These are phyloP conservation scores for Lepidopterella palustris DNA, from an alignment of 495 filamentous ascomycete genomes.

Conservation along the genomic window DNA sequence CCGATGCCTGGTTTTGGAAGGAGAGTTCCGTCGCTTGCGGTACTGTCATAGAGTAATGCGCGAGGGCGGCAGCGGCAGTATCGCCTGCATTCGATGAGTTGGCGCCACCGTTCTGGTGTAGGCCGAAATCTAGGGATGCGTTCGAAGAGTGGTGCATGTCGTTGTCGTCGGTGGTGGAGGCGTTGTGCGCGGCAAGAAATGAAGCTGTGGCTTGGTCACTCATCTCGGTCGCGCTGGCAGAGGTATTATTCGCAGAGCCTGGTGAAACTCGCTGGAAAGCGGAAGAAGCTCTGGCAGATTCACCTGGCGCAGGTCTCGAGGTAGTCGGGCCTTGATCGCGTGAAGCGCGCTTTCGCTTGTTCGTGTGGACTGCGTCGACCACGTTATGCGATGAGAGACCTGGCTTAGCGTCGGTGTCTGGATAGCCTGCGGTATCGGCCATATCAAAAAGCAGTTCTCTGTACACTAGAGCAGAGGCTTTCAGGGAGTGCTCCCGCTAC, in stretches of 20 bases:
- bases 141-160: slow-evolving; percentile 28
- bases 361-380: slow-evolving; percentile 8
- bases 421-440: slow-evolving; percentile 30
- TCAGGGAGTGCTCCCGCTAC: slow-evolving; percentile 15
- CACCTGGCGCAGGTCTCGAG: slow-evolving; percentile 28
- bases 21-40: slow-evolving; percentile 65
- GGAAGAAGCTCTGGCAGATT: background rate
- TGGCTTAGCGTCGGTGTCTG: slow-evolving; percentile 20
- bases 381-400: slow-evolving; percentile 4
- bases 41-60: slow-evolving; percentile 62
- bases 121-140: slow-evolving; percentile 14
- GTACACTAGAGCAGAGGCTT: slow-evolving; percentile 6
- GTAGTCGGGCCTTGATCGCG: slow-evolving; percentile 26
- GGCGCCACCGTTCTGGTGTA: slow-evolving; percentile 30
- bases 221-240: slow-evolving; percentile 14
- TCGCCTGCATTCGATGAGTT: slow-evolving; percentile 37
- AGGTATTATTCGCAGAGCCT: background rate
- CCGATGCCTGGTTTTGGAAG: slow-evolving; percentile 44
- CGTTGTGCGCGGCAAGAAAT: slow-evolving; percentile 26
- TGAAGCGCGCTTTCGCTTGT: slow-evolving; percentile 38
- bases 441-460: slow-evolving; percentile 8
- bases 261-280: background rate
- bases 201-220: slow-evolving; percentile 25
- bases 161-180: slow-evolving; percentile 28
- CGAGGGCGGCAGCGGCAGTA: slow-evolving; percentile 65